A percentile compares a stretch with the other conserved stretches of the same genome.
Conservation (phyloP, 2,329 filamentous ascomycete species). For the Aspergillus eucalypticola region DNA sequence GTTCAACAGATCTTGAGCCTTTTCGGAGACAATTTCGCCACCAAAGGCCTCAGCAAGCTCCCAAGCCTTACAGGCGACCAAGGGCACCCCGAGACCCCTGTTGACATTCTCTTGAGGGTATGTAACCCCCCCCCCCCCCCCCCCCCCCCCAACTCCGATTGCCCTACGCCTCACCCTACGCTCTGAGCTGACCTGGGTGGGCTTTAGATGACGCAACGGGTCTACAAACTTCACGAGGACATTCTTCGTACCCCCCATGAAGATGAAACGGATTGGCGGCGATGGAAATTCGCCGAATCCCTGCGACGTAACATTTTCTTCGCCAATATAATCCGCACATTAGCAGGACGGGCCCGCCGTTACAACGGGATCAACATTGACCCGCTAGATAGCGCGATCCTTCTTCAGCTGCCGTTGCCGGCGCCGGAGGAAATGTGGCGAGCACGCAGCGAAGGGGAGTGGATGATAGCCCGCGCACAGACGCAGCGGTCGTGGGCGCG, state of each 20-base stretch:
- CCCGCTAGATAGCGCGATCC: conserved; percentile 15
- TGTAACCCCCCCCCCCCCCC: neutral
- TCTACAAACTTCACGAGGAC: conserved; percentile 13
- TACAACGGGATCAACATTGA: conserved; percentile 18
- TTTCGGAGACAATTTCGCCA: conserved; percentile 14
- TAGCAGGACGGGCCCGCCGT: conserved; percentile 6
- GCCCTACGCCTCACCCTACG: neutral
- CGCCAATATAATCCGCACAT: conserved; percentile 18
- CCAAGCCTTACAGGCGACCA: neutral
- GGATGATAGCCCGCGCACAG: conserved; percentile 6
- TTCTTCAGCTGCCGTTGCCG: conserved; percentile 16
- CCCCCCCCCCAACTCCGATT: too few relatives aligned
- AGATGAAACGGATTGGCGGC: conserved; percentile 17
- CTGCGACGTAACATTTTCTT: conserved; percentile 22
- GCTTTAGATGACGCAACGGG: conserved; percentile 15
- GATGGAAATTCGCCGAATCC: conserved; percentile 21
- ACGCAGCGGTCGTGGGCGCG: conserved; percentile 2
- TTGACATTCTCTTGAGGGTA: conserved; percentile 17
- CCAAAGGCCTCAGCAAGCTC: neutral
- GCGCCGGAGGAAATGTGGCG: conserved; percentile 22
- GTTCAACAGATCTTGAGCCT: conserved; percentile 20
- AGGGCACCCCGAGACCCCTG: conserved; percentile 11
- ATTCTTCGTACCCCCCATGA: conserved; percentile 10
- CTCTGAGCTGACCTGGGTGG: neutral
- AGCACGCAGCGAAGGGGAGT: conserved; percentile 19